Conservation (phyloP, 2,329 filamentous ascomycete species). For the Zarea fungicola region DNA sequence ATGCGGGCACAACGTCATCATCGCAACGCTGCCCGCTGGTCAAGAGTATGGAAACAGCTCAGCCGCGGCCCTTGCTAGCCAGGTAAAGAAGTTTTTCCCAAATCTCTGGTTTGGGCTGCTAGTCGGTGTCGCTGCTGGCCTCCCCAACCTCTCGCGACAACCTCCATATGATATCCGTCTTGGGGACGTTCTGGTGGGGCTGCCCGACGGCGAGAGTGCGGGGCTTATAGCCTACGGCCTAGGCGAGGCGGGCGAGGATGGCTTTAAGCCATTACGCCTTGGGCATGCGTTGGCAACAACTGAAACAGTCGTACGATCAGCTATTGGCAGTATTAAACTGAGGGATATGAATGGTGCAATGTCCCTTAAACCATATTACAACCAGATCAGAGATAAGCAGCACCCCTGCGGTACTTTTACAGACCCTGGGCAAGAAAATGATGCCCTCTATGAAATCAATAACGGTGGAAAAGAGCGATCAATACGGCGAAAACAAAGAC, state of each 20-base stretch:
- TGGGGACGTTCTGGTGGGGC: constrained; percentile 31
- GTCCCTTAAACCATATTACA: constrained; percentile 21
- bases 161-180: constrained; percentile 31
- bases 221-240: constrained; percentile 29
- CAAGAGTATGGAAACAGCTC: constrained; percentile 29
- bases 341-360: constrained; percentile 19
- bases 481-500: constrained; percentile 17
- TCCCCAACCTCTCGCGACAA: constrained; percentile 21
- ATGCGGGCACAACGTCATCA: constrained; percentile 29
- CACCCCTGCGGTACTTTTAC: constrained; percentile 23
- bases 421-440: constrained; percentile 27
- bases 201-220: constrained; percentile 20
- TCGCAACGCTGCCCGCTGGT: constrained; percentile 28
- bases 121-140: constrained; percentile 30
- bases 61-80: constrained; percentile 27
- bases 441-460: constrained; percentile 19
- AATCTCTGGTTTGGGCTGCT: constrained; percentile 32
- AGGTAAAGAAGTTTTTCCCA: constrained; percentile 29
- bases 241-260: constrained; percentile 23
- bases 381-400: constrained; percentile 19
- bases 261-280: constrained; percentile 21
- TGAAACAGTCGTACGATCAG: constrained; percentile 27
- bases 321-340: constrained; percentile 28
- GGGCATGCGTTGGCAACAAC: constrained; percentile 25
- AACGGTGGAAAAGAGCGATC: background rate